Conservation (phyloP, 2,329 filamentous ascomycete genomes). For the Xylariaceae sp. region DNA sequence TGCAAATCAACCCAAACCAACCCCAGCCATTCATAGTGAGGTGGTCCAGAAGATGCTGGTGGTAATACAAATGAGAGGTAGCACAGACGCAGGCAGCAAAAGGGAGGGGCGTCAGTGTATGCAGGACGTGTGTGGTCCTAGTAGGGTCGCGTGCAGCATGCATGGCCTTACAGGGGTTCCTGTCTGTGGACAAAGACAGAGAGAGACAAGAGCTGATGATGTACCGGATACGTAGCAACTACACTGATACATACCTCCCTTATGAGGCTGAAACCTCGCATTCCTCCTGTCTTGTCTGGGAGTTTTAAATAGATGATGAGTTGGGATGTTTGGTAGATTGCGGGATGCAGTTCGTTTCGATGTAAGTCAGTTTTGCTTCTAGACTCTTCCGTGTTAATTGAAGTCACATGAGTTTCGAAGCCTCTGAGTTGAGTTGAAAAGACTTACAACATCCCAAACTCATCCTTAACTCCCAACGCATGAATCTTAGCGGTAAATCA, state of each 20-base stretch:
- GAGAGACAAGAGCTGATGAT: not conserved
- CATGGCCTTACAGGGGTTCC: slow-evolving; percentile 3
- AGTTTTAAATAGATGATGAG: not conserved
- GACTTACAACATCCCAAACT: too few relatives aligned
- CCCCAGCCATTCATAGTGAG: too few relatives aligned
- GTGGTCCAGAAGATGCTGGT: too few relatives aligned
- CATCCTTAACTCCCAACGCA: too few relatives aligned
- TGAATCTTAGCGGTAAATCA: too few relatives aligned
- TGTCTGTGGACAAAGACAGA: not conserved
- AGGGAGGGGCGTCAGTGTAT: slow-evolving; percentile 12
- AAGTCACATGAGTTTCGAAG: too few relatives aligned
- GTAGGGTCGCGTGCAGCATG: slow-evolving; percentile 9
- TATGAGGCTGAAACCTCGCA: slow-evolving; percentile 5
- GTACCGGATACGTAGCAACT: slow-evolving; percentile 11
- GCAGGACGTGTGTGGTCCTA: slow-evolving; percentile 1
- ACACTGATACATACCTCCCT: not conserved
- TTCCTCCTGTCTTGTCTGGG: not conserved
- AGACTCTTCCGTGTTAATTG: too few relatives aligned
- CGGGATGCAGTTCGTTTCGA: not conserved
- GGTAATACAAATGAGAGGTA: too few relatives aligned
- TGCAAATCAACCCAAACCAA: not conserved
- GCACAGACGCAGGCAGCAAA: not conserved
- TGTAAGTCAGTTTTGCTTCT: too few relatives aligned
- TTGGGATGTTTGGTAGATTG: not conserved
- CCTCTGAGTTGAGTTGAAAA: too few relatives aligned